phyloP scores from a whole-genome alignment of 106 monocot genomes.

The Ottelia alismoides region DNA sequence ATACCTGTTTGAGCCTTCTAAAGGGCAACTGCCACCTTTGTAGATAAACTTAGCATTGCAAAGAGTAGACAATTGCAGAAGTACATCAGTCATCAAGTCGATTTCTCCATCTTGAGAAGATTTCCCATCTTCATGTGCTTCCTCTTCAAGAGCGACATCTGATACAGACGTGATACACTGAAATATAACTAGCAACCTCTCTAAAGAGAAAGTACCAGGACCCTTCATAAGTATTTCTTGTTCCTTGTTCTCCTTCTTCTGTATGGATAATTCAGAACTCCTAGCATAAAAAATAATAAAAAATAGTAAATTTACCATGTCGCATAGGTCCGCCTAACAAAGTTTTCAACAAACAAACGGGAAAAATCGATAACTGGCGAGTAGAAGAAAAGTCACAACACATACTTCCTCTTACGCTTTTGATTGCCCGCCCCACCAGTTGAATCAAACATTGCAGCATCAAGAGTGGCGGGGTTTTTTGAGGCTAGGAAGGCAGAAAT shows the following conservation, averaged over 20 bases:
- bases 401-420: constrained; percentile 74
- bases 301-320: neutral
- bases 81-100: constrained; percentile 67
- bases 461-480: constrained; percentile 89
- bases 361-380: neutral
- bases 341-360: neutral
- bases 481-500: constrained; percentile 92
- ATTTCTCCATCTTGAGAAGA: constrained; percentile 10
- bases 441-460: constrained; percentile 80
- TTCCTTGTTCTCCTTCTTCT: constrained; percentile 41
- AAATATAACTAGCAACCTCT: constrained; percentile 86
- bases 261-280: constrained; percentile 48
- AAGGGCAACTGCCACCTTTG: constrained; percentile 60
- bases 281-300: constrained; percentile 22
- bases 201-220: constrained; percentile 87
- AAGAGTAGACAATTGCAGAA: constrained; percentile 78
- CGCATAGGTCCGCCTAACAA: too few species aligned
- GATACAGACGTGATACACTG: constrained; percentile 75
- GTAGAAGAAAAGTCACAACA: neutral
- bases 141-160: constrained; percentile 31
- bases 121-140: constrained; percentile 10
- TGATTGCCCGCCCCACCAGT: constrained; percentile 45
- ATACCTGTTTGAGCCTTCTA: constrained; percentile 84
- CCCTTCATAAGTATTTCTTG: constrained; percentile 78
- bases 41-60: constrained; percentile 82